phyloP scores from a whole-genome alignment of 352 stramenopile genomes.

The Pythium pyrilobum region DNA sequence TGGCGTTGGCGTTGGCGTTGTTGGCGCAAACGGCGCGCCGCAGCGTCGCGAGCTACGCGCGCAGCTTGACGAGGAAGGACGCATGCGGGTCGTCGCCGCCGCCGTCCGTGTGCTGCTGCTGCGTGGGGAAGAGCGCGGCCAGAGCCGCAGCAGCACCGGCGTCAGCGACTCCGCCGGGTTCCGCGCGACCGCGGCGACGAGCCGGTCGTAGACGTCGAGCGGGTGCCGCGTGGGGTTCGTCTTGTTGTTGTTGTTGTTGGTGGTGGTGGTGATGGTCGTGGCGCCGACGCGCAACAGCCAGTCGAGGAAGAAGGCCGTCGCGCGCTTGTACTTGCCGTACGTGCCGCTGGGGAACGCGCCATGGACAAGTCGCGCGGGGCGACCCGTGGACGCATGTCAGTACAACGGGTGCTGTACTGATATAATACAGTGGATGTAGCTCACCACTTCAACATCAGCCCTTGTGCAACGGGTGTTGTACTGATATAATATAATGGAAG shows the following conservation, averaged over 20 bases:
- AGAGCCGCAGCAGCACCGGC: background rate
- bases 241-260: background rate
- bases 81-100: background rate
- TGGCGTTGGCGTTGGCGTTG: too few relatives aligned
- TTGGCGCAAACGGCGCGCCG: too few relatives aligned
- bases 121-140: background rate
- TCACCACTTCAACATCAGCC: too few relatives aligned
- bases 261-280: background rate
- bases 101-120: too few relatives aligned
- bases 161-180: background rate
- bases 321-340: background rate
- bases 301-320: background rate
- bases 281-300: constrained; percentile 1
- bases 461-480: too few relatives aligned
- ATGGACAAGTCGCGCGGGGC: too few relatives aligned
- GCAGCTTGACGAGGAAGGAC: constrained; percentile 2
- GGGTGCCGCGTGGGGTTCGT: too few relatives aligned
- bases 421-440: too few relatives aligned
- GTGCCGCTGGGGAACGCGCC: background rate
- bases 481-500: too few relatives aligned
- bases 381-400: too few relatives aligned
- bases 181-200: constrained; percentile 1
- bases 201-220: background rate
- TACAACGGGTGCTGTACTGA: too few relatives aligned
- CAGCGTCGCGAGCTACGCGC: background rate